Conservation (phyloP, 2,329 filamentous ascomycete genomes). For the Ophiocordyceps unilateralis region DNA sequence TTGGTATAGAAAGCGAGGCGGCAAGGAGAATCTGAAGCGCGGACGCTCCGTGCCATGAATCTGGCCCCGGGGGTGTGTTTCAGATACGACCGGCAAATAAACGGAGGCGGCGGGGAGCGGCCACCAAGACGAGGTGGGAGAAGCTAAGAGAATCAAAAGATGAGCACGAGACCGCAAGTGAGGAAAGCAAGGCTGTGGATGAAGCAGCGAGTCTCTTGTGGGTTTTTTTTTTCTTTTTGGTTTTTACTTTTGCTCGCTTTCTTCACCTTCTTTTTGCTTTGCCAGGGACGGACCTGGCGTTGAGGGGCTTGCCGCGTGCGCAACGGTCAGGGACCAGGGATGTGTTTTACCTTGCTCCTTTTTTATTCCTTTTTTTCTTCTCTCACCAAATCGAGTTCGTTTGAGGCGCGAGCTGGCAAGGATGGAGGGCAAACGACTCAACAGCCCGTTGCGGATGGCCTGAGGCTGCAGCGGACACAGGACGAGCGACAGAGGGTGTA, state of each 20-base stretch:
- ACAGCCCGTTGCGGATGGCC: too few relatives aligned
- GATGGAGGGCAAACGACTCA: too few relatives aligned
- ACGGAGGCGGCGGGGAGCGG: neutral
- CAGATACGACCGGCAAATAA: conserved; percentile 8
- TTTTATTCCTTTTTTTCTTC: neutral
- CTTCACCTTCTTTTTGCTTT: neutral
- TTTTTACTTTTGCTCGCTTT: neutral
- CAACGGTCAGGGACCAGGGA: neutral
- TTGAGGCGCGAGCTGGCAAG: too few relatives aligned
- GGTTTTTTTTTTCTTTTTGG: neutral
- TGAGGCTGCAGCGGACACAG: too few relatives aligned
- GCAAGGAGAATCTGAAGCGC: neutral
- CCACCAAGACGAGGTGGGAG: conserved; percentile 5
- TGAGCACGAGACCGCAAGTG: neutral
- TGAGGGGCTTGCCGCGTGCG: neutral
- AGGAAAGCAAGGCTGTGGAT: neutral
- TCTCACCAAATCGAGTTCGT: neutral
- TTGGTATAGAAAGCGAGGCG: neutral
- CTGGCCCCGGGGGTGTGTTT: conserved; percentile 8
- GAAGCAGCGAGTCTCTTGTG: neutral
- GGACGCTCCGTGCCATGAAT: conserved; percentile 1
- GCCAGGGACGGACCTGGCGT: neutral
- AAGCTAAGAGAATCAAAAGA: conserved; percentile 1
- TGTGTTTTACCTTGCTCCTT: neutral
- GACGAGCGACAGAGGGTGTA: too few relatives aligned